Evolutionary conservation across 208 protist species (phyloP).

Genomic region (Leptomonas pyrrhocoris): DNA sequence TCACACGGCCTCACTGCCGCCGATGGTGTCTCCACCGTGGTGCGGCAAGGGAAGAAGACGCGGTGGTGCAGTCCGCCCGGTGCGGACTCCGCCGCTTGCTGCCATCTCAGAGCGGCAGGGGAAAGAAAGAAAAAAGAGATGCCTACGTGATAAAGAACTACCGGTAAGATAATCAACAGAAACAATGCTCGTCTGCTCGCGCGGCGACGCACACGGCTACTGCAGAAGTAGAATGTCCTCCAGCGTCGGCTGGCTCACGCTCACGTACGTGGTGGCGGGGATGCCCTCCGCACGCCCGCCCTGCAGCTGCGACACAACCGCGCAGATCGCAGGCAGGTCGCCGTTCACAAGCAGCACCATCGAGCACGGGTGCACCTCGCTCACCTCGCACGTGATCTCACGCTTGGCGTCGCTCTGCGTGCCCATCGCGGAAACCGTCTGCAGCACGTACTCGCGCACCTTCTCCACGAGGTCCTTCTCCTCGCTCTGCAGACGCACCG

Average conservation of each 20-base stretch:
- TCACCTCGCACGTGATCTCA: conserved; percentile 37
- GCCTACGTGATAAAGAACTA: too few species aligned
- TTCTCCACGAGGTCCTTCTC: conserved; percentile 21
- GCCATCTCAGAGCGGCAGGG: too few species aligned
- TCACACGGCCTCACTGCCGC: too few species aligned
- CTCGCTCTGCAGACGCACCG: conserved; percentile 34
- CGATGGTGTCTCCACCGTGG: too few species aligned
- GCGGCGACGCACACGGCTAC: conserved; percentile 11
- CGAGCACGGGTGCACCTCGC: conserved; percentile 49
- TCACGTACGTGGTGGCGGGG: conserved; percentile 56
- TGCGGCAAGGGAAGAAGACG: too few species aligned
- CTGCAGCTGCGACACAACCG: conserved; percentile 44
- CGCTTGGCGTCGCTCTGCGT: conserved; percentile 5
- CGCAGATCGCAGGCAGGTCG: conserved; percentile 49
- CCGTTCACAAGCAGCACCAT: conserved; percentile 46
- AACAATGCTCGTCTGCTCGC: neutral
- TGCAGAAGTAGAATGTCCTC: conserved; percentile 68
- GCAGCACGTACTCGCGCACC: conserved; percentile 38
- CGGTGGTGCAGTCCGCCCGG: too few species aligned
- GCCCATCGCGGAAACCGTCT: conserved; percentile 12
- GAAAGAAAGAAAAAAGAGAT: too few species aligned
- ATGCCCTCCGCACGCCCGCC: conserved; percentile 43
- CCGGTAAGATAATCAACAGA: neutral
- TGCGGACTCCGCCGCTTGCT: too few species aligned
- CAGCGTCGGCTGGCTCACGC: conserved; percentile 68